phyloP scores from a whole-genome alignment of 2,329 filamentous ascomycete species.

The Zymoseptoria crescenta region DNA sequence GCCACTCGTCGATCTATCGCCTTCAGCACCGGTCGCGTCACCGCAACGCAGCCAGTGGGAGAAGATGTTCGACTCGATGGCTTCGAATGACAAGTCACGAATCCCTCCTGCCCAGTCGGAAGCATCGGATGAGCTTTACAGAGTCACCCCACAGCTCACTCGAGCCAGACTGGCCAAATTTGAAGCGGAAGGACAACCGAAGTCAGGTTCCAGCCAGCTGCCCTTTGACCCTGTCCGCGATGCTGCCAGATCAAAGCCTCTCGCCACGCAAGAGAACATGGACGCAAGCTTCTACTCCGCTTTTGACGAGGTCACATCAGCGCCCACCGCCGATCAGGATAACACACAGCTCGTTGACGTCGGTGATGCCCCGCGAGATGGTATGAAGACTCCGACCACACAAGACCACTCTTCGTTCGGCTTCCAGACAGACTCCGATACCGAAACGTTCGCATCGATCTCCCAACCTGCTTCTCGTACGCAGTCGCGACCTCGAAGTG shows the following conservation, averaged over 20 bases:
- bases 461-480: conserved; percentile 15
- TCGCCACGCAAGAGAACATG: conserved; percentile 8
- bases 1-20: conserved; percentile 23
- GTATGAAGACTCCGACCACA: conserved; percentile 17
- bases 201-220: conserved; percentile 2
- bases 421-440: conserved; percentile 23
- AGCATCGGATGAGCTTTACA: conserved; percentile 26
- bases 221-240: conserved; percentile 28
- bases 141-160: conserved; percentile 27
- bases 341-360: conserved; percentile 2
- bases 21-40: conserved; percentile 14
- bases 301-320: conserved; percentile 16
- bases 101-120: conserved; percentile 10
- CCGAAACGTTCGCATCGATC: conserved; percentile 20
- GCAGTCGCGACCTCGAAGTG: conserved; percentile 14
- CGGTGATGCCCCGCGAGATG: conserved; percentile 11
- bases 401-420: conserved; percentile 19
- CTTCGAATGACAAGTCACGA: conserved; percentile 7
- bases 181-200: conserved; percentile 11
- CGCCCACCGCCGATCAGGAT: conserved; percentile 6
- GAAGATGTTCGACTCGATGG: conserved; percentile 14
- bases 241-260: conserved; percentile 16
- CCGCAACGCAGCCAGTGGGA: conserved; percentile 15
- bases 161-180: conserved; percentile 24
- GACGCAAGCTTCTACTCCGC: conserved; percentile 27